Base-by-base conservation (phyloP, 1,139 yeast genomes). In the Yamadazyma friedrichii region DNA sequence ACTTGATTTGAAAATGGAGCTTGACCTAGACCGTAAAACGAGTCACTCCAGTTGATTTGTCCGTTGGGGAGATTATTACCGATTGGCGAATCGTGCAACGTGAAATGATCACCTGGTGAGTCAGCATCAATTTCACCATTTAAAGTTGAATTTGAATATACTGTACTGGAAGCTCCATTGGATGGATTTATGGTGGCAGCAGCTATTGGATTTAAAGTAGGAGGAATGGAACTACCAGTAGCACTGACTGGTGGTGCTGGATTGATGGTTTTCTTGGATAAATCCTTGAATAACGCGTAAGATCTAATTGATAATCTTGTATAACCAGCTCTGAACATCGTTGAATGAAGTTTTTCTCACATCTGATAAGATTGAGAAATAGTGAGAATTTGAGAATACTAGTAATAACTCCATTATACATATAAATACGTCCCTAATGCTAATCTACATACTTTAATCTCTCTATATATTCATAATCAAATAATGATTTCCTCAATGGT, bases 21-120 rank as follows among this genome's bases (percentile, higher is more conserved):
- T 2, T 80, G 68, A 1, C 96, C 97, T 25, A 93, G 67, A 0
- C 98, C 98, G 54, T 77, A 83, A 64, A 81, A 88, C 1, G 94
- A 84, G 33, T 76, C 81, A 4, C 87, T 74, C 95, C 95, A 87
- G 55, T 86, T 66, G 30, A 74, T 62, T 4, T 62, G 59, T 15
- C 52, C 53, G 12, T 12, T 22, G 3, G 8, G 42, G 31, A 35
- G 34, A 15, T 42, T 25, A 29, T 40, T 28, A 12, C 43, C 31
- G 10, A 45, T 27, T 2, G 54, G 49, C 6, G 42, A 35, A 24
- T 46, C 47, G 24, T 41, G 38, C 15, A 46, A 38, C 1, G 44
- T 38, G 11, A 38, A 31, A 10, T 30, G 29, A 15, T 15, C 33
- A 10, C 12, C 17, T 12, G 29, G 9, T 10, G 28, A 8, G 8